Percentiles rank a stretch among this genome's conserved stretches.
phyloP scores from a whole-genome alignment of 345 rosid species.

The Alliaria petiolata region DNA sequence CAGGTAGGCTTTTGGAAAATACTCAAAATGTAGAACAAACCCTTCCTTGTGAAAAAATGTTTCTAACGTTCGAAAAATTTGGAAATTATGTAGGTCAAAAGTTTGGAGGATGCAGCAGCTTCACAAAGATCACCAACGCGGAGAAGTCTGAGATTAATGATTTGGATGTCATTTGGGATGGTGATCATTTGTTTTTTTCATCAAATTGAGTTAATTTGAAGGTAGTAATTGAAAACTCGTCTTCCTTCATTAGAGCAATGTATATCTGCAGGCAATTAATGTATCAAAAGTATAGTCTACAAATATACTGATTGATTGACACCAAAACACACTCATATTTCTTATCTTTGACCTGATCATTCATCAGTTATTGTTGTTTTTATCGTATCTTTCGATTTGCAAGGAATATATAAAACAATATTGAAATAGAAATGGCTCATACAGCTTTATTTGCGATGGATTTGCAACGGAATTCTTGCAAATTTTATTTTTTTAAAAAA shows the following conservation, averaged over 20 bases:
- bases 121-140: constrained; percentile 47
- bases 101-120: constrained; percentile 57
- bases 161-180: constrained; percentile 75
- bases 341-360: no score
- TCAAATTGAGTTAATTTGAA: constrained; percentile 37
- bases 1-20: constrained; percentile 54
- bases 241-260: background rate
- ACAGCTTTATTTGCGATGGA: no score
- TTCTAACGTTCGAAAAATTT: constrained; percentile 33
- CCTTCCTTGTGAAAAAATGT: background rate
- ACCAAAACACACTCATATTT: no score
- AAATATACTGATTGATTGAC: background rate
- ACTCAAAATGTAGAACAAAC: background rate
- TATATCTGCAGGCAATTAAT: constrained; percentile 28
- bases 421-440: no score
- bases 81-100: constrained; percentile 58
- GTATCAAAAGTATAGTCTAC: background rate
- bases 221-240: constrained; percentile 18
- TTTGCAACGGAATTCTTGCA: no score
- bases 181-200: constrained; percentile 82
- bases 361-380: no score
- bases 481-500: no score
- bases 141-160: constrained; percentile 85
- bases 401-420: no score
- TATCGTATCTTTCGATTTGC: no score